These are phyloP conservation scores for Cardamine chenopodiifolia DNA, from an alignment of 345 rosid species.

Conservation along the genomic window DNA sequence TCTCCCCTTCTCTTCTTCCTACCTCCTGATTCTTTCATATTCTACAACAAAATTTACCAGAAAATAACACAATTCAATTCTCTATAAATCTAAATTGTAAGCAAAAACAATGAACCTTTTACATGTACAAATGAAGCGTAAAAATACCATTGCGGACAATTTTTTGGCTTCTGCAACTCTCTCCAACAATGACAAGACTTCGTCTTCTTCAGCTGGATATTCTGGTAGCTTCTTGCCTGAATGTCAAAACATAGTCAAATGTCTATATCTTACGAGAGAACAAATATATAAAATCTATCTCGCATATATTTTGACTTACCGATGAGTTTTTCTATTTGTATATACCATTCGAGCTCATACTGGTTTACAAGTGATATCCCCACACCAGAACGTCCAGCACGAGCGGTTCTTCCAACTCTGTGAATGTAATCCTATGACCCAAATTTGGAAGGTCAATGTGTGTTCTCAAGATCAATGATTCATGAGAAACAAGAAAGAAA, in stretches of 20 bases:
- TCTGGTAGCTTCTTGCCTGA: slow-evolving; percentile 78
- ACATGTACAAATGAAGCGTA: neutral
- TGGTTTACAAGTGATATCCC: slow-evolving; percentile 89
- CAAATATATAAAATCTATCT: neutral
- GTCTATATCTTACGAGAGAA: neutral
- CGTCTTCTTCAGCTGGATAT: slow-evolving; percentile 75
- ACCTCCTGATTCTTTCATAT: slow-evolving; percentile 58
- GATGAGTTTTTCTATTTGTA: slow-evolving; percentile 85
- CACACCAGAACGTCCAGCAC: slow-evolving; percentile 97
- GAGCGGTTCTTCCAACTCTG: slow-evolving; percentile 88
- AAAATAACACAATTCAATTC: neutral
- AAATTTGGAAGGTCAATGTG: slow-evolving; percentile 11
- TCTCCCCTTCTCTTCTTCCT: slow-evolving; percentile 56
- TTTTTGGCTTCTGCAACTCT: slow-evolving; percentile 72
- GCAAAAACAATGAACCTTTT: neutral
- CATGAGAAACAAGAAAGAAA: slow-evolving; percentile 7
- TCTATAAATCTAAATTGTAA: neutral
- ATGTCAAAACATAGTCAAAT: slow-evolving; percentile 19
- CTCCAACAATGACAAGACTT: slow-evolving; percentile 68
- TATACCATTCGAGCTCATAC: slow-evolving; percentile 91
- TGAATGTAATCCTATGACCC: slow-evolving; percentile 80
- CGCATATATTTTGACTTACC: slow-evolving; percentile 50
- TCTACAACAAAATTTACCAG: slow-evolving; percentile 45
- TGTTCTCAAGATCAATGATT: neutral
- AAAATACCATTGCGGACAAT: slow-evolving; percentile 58